These are phyloP conservation scores for Phaeodactylum tricornutum DNA, from an alignment of 108 stramenopile genomes.

Conservation along the genomic window DNA sequence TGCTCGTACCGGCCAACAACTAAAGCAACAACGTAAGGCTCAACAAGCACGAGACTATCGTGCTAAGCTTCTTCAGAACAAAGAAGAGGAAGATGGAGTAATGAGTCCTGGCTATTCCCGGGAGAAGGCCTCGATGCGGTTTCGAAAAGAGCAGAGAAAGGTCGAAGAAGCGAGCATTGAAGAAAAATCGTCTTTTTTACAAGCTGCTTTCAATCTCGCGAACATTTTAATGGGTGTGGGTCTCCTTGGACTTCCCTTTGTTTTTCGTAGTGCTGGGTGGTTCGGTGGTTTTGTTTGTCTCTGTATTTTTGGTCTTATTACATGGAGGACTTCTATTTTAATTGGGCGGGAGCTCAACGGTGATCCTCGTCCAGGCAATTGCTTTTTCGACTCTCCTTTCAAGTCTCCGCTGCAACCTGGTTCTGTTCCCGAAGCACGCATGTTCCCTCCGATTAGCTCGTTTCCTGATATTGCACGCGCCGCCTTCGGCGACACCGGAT, in stretches of 20 bases:
- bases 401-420: constrained; percentile 33
- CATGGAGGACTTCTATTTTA: constrained; percentile 68
- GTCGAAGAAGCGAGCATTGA: constrained; percentile 8
- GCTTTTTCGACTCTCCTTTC: constrained; percentile 42
- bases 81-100: constrained; percentile 10
- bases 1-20: constrained; percentile 7
- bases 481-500: constrained; percentile 51
- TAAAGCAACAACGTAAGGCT: constrained; percentile 15
- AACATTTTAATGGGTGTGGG: constrained; percentile 82
- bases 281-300: constrained; percentile 35
- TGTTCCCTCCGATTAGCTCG: constrained; percentile 46
- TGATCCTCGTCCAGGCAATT: constrained; percentile 46
- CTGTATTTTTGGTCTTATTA: constrained; percentile 10
- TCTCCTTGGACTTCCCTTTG: constrained; percentile 57
- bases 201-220: constrained; percentile 64
- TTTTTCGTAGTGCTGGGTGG: constrained; percentile 51
- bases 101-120: constrained; percentile 17
- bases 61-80: constrained; percentile 29
- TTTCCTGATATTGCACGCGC: constrained; percentile 73
- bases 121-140: constrained; percentile 13
- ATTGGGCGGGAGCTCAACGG: constrained; percentile 70
- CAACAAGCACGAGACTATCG: constrained; percentile 44
- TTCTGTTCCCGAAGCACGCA: constrained; percentile 31
- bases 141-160: constrained; percentile 6
- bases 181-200: constrained; percentile 42